These are phyloP conservation scores for Lagenidium giganteum DNA, from an alignment of 352 stramenopile species.

Conservation along the genomic window DNA sequence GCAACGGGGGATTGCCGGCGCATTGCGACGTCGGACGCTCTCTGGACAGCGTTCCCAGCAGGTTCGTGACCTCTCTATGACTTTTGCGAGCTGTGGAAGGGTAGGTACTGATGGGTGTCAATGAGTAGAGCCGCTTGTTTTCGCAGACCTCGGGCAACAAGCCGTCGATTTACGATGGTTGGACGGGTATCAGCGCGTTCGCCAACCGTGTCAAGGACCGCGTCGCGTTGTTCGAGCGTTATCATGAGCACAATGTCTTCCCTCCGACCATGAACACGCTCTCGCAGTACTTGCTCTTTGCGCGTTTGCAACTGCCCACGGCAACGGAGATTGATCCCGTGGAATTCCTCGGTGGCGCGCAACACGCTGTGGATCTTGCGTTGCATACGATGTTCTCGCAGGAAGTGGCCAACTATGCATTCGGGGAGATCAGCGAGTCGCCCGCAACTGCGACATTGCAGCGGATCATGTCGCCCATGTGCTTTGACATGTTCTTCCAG, in stretches of 20 bases:
- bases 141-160: not conserved
- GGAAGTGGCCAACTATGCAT: slow-evolving; percentile 23
- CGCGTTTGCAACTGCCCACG: slow-evolving; percentile 19
- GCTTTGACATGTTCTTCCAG: slow-evolving; percentile 24
- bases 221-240: slow-evolving; percentile 24
- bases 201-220: slow-evolving; percentile 16
- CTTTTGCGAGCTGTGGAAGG: too few relatives aligned
- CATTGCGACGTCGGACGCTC: too few relatives aligned
- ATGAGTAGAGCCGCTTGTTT: not conserved
- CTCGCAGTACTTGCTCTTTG: slow-evolving; percentile 17
- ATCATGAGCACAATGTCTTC: slow-evolving; percentile 23
- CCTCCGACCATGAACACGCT: slow-evolving; percentile 14
- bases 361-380: slow-evolving; percentile 22
- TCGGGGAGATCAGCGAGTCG: slow-evolving; percentile 10
- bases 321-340: slow-evolving; percentile 18
- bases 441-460: slow-evolving; percentile 13
- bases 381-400: slow-evolving; percentile 23
- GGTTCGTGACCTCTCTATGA: too few relatives aligned
- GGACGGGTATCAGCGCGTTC: slow-evolving; percentile 10
- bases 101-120: too few relatives aligned
- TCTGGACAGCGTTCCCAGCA: too few relatives aligned
- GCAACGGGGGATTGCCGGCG: too few relatives aligned
- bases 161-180: slow-evolving; percentile 16
- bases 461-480: slow-evolving; percentile 24
- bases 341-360: slow-evolving; percentile 21